Evolutionary conservation across 2,329 filamentous ascomycete species (phyloP), one percentile per base, ranked within the genome.

Genomic region (Cercospora sojina): DNA sequence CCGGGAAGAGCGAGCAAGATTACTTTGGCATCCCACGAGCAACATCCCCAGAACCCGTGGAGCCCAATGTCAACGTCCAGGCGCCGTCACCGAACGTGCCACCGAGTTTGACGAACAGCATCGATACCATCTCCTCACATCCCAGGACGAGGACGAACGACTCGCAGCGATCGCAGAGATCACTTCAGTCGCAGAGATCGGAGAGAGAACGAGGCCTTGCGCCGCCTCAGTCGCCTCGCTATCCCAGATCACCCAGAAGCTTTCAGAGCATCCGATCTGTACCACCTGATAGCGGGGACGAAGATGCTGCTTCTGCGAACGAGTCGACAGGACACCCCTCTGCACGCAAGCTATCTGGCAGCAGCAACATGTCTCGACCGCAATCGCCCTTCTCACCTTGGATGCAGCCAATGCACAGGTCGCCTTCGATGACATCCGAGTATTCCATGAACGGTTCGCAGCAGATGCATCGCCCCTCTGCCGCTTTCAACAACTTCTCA

Each of bases 401-500:
- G 60, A 79, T 85, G 65, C 83, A 86, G 16, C 83, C 87, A 29
- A 86, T 89, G 73, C 86, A 88, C 66, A 86, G 93, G 74, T 96
- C 93, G 0, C 92, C 93, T 1, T 98, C 95, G 0, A 85, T 92
- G 41, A 89, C 88, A 68, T 98, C 94, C 1, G 92, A 97, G 68
- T 86, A 87, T 59, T 96, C 93, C 1, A 84, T 85, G 53, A 85
- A 80, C 57, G 83, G 86, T 12, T 80, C 79, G 18, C 69, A 71
- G 31, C 65, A 70, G 38, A 43, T 64, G 23, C 69, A 69, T 29
- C 64, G 68, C 32, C 67, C 69, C 12, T 59, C 62, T 38, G 55
- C 66, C 16, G 67, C 64, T 49, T 70, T 65, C 51, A 66, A 91
- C 80, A 98, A 99, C 79, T 98, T 98, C 78, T 98, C 95, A 0